A percentile compares a stretch with the other conserved stretches of the same genome.
Evolutionary conservation across 2,329 filamentous ascomycete species (phyloP).

Genomic region (Thielaviopsis ethacetica): DNA sequence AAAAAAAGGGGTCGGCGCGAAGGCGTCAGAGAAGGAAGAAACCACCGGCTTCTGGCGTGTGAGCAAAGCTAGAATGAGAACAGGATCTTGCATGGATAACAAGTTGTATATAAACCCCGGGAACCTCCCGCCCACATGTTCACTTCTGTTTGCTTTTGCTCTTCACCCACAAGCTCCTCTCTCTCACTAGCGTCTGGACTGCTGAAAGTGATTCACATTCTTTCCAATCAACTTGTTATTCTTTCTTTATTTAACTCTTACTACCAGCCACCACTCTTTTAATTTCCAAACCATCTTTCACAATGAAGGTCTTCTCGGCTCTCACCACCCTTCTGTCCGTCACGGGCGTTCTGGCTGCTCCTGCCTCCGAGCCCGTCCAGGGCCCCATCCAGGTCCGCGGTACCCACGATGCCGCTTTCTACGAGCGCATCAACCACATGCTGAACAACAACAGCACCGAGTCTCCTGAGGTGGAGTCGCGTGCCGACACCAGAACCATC

Average conservation of each 20-base stretch:
- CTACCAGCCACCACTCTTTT: background rate
- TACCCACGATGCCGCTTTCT: background rate
- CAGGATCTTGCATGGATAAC: no score
- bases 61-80: no score
- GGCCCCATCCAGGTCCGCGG: background rate
- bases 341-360: background rate
- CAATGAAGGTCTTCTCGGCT: background rate
- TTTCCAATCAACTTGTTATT: background rate
- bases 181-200: background rate
- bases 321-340: background rate
- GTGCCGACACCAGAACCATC: background rate
- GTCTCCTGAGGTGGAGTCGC: background rate
- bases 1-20: no score
- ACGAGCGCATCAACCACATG: background rate
- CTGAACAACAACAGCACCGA: background rate
- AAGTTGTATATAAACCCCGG: background rate
- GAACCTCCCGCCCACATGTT: background rate
- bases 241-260: background rate
- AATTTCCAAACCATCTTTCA: background rate
- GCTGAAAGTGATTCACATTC: background rate
- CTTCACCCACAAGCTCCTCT: background rate
- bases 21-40: no score
- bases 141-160: background rate
- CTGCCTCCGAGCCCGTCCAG: background rate
- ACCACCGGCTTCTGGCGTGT: no score